Base-by-base conservation (phyloP, 768 basidiomycete genomes). In the Boletus subparvulus region DNA sequence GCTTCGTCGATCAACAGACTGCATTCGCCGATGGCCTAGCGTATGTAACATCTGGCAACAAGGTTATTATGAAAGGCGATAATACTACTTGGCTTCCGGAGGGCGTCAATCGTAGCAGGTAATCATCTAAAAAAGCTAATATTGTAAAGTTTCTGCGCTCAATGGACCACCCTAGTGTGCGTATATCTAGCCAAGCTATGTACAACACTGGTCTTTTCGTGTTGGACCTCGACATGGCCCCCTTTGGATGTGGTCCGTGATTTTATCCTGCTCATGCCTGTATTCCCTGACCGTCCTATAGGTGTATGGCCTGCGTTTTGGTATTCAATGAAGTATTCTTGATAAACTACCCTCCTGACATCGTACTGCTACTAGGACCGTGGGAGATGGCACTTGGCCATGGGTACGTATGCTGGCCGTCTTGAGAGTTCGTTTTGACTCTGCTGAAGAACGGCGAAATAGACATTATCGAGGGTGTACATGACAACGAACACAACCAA, bases 261-360 rank as follows among this genome's bases (percentile, higher is more conserved):
- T 26, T 33, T 51, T 40, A n/a, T 39, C 48, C 0, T 28, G 1
- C 8, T 54, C 32, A 53, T 40, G 13, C 3, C 4, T 41, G 33
- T 48, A 33, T 19, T 44, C 39, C 24, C 61, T 48, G 43, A 64
- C 54, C 14, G 32, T 49, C 12, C 41, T 42, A 14, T 36, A 90
- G 88, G 81, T 62, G 83, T 87, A 21, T 93, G 93, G 92, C 92
- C 91, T 42, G 87, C 89, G 6, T 91, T 86, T 70, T 91, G 89
- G 90, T 66, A 85, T 54, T 50, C 41, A 50, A 39, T 48, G 10
- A 43, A n/a, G 26, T 10, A 21, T 44, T 50, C 48, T 60, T 36
- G 12, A 36, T 51, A 10, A 19, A 26, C 26, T 9, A 16, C 19
- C 35, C 24, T 50, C 41, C 53, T 61, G 37, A 66, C 44, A 19